Evolutionary conservation across 371 early-diverging fungal species (phyloP).

Genomic region (Mucor lusitanicus): DNA sequence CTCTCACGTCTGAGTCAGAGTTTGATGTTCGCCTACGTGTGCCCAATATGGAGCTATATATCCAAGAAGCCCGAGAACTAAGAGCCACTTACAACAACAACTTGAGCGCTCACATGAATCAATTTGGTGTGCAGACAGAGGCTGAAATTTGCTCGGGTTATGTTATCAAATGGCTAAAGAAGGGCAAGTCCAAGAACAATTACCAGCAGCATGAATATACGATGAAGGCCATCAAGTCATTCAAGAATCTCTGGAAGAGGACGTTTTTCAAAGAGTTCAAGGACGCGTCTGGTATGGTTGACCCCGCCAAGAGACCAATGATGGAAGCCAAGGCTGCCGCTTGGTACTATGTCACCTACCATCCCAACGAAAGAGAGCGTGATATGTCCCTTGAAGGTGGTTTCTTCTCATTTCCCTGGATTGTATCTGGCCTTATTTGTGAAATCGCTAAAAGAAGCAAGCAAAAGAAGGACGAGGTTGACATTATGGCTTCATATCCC

Average conservation of each 20-base stretch:
- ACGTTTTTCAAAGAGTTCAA: constrained; percentile 53
- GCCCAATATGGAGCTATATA: constrained; percentile 57
- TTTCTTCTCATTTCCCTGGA: constrained; percentile 71
- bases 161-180: constrained; percentile 43
- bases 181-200: constrained; percentile 37
- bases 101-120: constrained; percentile 62
- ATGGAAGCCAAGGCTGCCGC: constrained; percentile 67
- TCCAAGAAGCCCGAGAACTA: constrained; percentile 50
- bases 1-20: constrained; percentile 20
- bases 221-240: constrained; percentile 35
- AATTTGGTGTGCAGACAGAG: constrained; percentile 63
- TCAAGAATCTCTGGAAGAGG: constrained; percentile 42
- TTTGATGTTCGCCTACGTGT: constrained; percentile 54
- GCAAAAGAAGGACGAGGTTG: background rate
- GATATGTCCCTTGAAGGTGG: constrained; percentile 23
- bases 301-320: constrained; percentile 14
- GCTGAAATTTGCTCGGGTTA: constrained; percentile 51
- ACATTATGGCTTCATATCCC: background rate
- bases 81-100: constrained; percentile 56
- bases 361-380: constrained; percentile 34
- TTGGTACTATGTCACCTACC: constrained; percentile 79
- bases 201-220: constrained; percentile 53
- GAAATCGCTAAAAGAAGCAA: constrained; percentile 45
- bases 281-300: constrained; percentile 8
- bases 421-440: constrained; percentile 55